phyloP scores from a whole-genome alignment of 2,329 filamentous ascomycete species.

The Pseudogymnoascus sp. region DNA sequence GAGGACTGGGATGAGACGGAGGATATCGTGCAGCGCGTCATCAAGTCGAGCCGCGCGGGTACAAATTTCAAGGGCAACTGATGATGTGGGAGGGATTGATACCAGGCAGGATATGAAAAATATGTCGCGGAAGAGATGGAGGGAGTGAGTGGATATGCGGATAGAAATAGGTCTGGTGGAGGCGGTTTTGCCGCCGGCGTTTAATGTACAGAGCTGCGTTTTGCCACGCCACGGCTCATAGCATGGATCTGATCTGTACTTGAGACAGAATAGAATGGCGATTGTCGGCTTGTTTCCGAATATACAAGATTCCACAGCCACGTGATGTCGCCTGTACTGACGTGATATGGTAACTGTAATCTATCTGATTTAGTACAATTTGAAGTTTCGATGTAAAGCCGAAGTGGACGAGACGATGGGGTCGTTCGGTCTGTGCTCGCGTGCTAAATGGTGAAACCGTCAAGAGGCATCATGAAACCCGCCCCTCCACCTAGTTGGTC shows the following conservation, averaged over 20 bases:
- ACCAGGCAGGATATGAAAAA: not conserved
- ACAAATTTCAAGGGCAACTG: slow-evolving; percentile 32
- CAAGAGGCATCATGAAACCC: not conserved
- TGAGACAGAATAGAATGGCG: slow-evolving; percentile 4
- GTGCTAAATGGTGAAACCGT: not conserved
- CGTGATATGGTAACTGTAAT: not conserved
- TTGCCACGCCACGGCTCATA: not conserved
- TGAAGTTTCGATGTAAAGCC: not conserved
- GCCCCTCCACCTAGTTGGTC: not conserved
- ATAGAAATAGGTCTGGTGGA: not conserved
- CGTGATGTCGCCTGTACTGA: not conserved
- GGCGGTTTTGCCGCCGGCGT: not conserved
- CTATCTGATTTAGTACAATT: not conserved
- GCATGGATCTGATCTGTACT: slow-evolving; percentile 6
- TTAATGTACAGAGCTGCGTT: not conserved
- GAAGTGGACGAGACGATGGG: not conserved
- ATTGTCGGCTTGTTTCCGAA: not conserved
- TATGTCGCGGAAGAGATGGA: not conserved
- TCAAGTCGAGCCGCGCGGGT: slow-evolving; percentile 60
- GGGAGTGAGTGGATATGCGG: slow-evolving; percentile 1
- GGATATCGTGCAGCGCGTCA: slow-evolving; percentile 68
- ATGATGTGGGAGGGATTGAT: not conserved
- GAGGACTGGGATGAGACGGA: slow-evolving; percentile 90
- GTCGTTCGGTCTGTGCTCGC: not conserved
- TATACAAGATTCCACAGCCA: not conserved